Base-by-base conservation (phyloP, 1,284 basidiomycete species). In the Takashimella koratensis region DNA sequence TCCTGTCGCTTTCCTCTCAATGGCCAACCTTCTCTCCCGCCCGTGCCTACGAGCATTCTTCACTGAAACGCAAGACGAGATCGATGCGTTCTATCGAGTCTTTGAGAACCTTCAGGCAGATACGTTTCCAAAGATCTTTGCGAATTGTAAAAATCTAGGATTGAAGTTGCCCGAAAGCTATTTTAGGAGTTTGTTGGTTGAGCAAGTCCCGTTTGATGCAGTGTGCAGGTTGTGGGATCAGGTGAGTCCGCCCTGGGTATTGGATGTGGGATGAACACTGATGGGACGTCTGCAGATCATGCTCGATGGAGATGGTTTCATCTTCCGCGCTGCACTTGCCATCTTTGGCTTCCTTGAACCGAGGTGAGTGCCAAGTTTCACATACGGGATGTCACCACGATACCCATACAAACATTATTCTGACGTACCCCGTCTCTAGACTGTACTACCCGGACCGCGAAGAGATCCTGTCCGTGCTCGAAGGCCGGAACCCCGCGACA, bases 111-210 rank as follows among this genome's bases (percentile, higher is more conserved):
- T 74, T 10, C 70, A 75, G 53, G 70, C 71, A 11, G 71, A 74
- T 56, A 55, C 49, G 43, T 94, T 97, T 86, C 95, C 95, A 0
- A 95, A 92, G 79, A 90, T 93, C 63, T 95, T 90, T 74, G 93
- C 93, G 76, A 95, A 95, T 77, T 94, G 94, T 77, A 93, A 94
- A 71, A 88, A 92, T 67, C 87, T 73, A 0, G 70, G 73, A 4
- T 47, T 74, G 21, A 60, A 59, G 40, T 52, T 77, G 12, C 75
- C 72, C 1, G 66, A 73, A 44, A 70, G 71, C 5, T 96, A 91
- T 87, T 74, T 97, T 44, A 74, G 87, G 45, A 85, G 90, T 0
- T 74, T 94, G 19, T 92, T 94, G 71, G 78, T 94, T 22, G 84
- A 93, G 64, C 90, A 94, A 66, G 79, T 95, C 10, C 88, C 89